These are phyloP conservation scores for Globisporangium okanoganense DNA, from an alignment of 352 stramenopile genomes.

Conservation along the genomic window DNA sequence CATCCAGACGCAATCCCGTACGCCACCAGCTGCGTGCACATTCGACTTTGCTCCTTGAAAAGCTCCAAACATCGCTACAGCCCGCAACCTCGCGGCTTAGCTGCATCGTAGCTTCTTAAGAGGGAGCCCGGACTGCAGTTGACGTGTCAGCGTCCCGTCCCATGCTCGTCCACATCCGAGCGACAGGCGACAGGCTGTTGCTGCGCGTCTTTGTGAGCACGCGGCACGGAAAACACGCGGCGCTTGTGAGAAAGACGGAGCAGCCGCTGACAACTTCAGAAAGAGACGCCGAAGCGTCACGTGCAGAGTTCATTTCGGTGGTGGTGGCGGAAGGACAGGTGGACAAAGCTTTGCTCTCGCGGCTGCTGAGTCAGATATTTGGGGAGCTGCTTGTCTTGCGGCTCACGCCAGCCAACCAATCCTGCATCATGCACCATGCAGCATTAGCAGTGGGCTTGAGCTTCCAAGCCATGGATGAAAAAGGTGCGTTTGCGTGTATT, in stretches of 20 bases:
- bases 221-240: neutral
- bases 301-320: neutral
- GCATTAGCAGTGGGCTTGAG: neutral
- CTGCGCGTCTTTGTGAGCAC: neutral
- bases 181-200: neutral
- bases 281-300: neutral
- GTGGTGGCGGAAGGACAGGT: neutral
- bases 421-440: neutral
- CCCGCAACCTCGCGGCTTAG: no score
- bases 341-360: neutral
- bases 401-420: neutral
- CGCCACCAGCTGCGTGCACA: no score
- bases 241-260: neutral
- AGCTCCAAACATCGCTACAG: no score
- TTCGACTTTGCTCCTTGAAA: no score
- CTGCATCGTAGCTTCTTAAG: no score
- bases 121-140: neutral
- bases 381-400: neutral
- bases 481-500: neutral
- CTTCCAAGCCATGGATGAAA: neutral
- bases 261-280: conserved; percentile 1
- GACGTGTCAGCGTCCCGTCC: neutral
- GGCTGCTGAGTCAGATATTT: neutral
- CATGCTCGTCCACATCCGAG: neutral
- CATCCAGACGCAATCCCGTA: no score